These are phyloP conservation scores for Leucocoprinus sp. DNA, from an alignment of 768 basidiomycete species.

Conservation along the genomic window DNA sequence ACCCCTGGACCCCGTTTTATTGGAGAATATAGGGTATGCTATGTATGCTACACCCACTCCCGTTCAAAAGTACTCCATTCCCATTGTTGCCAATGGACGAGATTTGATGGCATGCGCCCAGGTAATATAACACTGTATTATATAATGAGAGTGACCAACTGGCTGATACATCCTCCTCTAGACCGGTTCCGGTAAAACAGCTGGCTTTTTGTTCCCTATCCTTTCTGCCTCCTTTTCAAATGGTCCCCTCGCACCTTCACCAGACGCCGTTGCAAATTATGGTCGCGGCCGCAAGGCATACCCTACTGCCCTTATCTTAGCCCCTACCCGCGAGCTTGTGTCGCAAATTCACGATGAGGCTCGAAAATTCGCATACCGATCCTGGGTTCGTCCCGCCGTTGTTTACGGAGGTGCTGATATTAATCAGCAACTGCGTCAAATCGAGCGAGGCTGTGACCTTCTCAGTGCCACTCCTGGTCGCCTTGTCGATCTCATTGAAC, in stretches of 20 bases:
- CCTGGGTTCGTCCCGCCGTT: slow-evolving; percentile 98
- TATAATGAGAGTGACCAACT: slow-evolving; percentile 14
- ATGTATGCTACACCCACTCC: slow-evolving; percentile 95
- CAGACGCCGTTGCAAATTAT: slow-evolving; percentile 40
- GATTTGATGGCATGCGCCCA: slow-evolving; percentile 96
- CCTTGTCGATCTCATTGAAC: slow-evolving; percentile 96
- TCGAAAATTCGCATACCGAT: slow-evolving; percentile 97
- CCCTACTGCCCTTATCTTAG: slow-evolving; percentile 95
- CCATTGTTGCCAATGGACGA: slow-evolving; percentile 85
- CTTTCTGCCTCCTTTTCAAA: slow-evolving; percentile 83
- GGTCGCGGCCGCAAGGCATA: slow-evolving; percentile 80
- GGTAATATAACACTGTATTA: slow-evolving; percentile 32
- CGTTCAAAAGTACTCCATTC: slow-evolving; percentile 99
- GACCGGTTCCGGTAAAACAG: slow-evolving; percentile 99
- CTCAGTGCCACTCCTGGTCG: slow-evolving; percentile 96
- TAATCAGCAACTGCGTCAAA: slow-evolving; percentile 84
- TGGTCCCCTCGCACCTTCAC: slow-evolving; percentile 72
- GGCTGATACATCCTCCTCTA: slow-evolving; percentile 25
- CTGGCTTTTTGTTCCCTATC: slow-evolving; percentile 98
- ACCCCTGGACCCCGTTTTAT: slow-evolving; percentile 85
- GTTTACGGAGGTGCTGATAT: slow-evolving; percentile 99
- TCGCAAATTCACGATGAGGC: slow-evolving; percentile 99
- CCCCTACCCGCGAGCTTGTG: slow-evolving; percentile 97
- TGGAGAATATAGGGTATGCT: slow-evolving; percentile 91
- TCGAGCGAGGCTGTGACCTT: slow-evolving; percentile 96